phyloP scores from a whole-genome alignment of 2,329 filamentous ascomycete genomes.

The Mariannaea sp. region DNA sequence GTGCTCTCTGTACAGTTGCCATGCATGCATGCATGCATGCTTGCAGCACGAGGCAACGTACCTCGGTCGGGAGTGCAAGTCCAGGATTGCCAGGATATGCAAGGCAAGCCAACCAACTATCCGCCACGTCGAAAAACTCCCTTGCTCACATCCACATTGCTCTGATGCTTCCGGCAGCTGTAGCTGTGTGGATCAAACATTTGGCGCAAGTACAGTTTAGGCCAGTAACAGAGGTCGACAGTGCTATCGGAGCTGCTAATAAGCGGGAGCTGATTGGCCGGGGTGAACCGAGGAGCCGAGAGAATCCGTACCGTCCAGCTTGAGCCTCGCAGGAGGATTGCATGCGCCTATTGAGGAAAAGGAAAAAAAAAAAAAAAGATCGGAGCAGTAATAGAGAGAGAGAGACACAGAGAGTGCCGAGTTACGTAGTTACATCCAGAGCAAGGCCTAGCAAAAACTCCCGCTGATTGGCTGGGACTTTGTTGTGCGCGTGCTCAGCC shows the following conservation, averaged over 20 bases:
- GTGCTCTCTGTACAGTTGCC: too few species aligned
- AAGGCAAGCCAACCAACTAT: slow-evolving; percentile 22
- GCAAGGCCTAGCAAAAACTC: too few species aligned
- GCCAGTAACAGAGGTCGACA: not conserved
- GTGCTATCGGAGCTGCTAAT: slow-evolving; percentile 34
- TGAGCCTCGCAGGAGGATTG: slow-evolving; percentile 33
- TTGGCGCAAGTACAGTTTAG: not conserved
- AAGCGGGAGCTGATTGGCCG: slow-evolving; percentile 41
- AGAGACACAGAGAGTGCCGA: too few species aligned
- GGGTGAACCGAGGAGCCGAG: slow-evolving; percentile 45
- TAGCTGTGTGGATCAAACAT: slow-evolving; percentile 2
- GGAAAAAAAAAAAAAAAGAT: slow-evolving; percentile 29
- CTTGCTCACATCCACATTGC: not conserved
- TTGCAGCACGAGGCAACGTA: not conserved
- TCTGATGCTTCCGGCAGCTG: not conserved
- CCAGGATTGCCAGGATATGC: not conserved
- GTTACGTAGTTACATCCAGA: too few species aligned
- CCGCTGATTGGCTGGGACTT: slow-evolving; percentile 34
- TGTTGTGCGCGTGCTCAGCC: too few species aligned
- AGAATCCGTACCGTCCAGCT: slow-evolving; percentile 33
- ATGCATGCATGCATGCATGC: too few species aligned
- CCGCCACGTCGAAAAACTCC: not conserved
- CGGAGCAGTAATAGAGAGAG: too few species aligned
- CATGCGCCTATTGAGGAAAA: slow-evolving; percentile 14
- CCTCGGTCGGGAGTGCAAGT: slow-evolving; percentile 21